phyloP scores from a whole-genome alignment of 306 rosid genomes.

The Alnus rubra region DNA sequence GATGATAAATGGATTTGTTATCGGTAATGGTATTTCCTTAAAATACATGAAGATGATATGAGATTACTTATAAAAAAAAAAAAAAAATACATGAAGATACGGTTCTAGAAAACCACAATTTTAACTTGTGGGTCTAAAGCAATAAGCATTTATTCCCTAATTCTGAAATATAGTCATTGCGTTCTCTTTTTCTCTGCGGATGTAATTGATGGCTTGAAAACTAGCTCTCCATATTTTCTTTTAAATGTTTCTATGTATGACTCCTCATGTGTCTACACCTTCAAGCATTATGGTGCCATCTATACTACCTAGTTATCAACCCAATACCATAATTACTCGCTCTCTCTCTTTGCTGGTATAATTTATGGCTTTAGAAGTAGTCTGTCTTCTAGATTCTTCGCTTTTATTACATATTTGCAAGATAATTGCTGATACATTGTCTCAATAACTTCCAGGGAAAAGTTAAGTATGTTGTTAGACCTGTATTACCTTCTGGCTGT shows the following conservation, averaged over 20 bases:
- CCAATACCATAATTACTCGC: background rate
- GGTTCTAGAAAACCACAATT: too few relatives aligned
- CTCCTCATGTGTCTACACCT: background rate
- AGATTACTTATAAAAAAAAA: too few relatives aligned
- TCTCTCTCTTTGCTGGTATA: background rate
- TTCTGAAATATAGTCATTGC: background rate
- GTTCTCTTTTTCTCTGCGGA: background rate
- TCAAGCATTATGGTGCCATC: background rate
- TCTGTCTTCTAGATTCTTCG: constrained; percentile 4
- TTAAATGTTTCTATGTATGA: background rate
- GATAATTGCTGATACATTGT: constrained; percentile 26
- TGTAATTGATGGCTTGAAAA: background rate
- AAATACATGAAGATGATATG: background rate
- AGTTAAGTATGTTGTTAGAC: constrained; percentile 76
- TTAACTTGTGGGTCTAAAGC: too few relatives aligned
- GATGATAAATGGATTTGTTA: background rate
- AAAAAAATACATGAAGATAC: too few relatives aligned
- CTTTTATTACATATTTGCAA: background rate
- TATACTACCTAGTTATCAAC: background rate
- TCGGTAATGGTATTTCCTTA: background rate
- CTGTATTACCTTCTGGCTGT: constrained; percentile 80
- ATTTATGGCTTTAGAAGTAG: background rate
- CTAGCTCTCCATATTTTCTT: background rate
- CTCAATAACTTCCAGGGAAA: constrained; percentile 60
- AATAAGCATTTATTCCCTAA: background rate